Conservation (phyloP, 495 filamentous ascomycete species). For the Aspergillus indologenus region DNA sequence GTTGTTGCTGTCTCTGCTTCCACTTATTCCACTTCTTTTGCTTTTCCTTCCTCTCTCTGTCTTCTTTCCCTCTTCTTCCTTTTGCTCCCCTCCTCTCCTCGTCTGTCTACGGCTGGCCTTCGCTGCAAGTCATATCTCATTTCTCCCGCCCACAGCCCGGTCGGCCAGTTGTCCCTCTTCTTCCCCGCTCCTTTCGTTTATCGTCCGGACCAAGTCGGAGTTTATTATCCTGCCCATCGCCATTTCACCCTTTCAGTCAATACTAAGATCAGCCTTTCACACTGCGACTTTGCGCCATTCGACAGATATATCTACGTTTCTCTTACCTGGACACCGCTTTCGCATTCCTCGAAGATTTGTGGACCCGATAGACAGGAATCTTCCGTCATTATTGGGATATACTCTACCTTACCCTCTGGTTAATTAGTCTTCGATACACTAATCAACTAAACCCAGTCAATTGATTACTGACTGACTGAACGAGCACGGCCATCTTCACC, state of each 20-base stretch:
- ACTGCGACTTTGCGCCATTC: not conserved
- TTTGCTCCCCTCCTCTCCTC: slow-evolving; percentile 1
- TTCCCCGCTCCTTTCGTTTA: not conserved
- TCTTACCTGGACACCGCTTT: not conserved
- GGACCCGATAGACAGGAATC: not conserved
- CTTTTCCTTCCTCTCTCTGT: too few species aligned
- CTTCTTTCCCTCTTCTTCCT: not conserved
- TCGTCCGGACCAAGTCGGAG: slow-evolving; percentile 13
- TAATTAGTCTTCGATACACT: not conserved
- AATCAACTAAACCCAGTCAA: too few species aligned
- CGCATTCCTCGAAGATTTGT: not conserved
- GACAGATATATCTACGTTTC: not conserved
- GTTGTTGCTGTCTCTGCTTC: not conserved
- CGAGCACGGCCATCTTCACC: not conserved
- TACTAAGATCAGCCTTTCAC: not conserved
- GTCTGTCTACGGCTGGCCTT: not conserved
- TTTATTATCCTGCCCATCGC: slow-evolving; percentile 13
- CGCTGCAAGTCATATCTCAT: slow-evolving; percentile 7
- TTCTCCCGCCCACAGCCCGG: slow-evolving; percentile 2
- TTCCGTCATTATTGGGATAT: not conserved
- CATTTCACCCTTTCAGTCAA: not conserved
- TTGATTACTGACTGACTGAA: not conserved
- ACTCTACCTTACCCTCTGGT: not conserved
- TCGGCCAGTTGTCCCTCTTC: slow-evolving; percentile 16
- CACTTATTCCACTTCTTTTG: not conserved